Percentiles rank a stretch among this genome's conserved stretches.
These are phyloP conservation scores for Colletotrichum musicola DNA, from an alignment of 2,329 filamentous ascomycete species.

Conservation along the genomic window DNA sequence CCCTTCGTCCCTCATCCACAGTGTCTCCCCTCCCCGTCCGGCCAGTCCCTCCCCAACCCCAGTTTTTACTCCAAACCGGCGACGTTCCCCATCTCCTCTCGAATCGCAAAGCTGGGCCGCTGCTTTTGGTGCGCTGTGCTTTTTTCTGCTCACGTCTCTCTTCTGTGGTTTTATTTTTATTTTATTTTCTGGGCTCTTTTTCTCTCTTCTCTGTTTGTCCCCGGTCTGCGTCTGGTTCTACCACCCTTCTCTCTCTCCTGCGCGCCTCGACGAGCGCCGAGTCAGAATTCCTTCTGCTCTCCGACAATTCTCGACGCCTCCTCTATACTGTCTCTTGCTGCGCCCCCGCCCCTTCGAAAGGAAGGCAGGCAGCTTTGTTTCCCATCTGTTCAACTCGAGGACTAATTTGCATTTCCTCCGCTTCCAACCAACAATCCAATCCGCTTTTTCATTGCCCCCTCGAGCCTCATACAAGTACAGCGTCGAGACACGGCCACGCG, in stretches of 20 bases:
- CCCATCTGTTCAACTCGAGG: background rate
- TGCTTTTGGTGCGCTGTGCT: slow-evolving; percentile 22
- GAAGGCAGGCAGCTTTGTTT: slow-evolving; percentile 1
- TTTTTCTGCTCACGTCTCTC: background rate
- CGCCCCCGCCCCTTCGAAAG: slow-evolving; percentile 1
- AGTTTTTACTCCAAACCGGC: slow-evolving; percentile 38
- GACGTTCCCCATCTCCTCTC: slow-evolving; percentile 37
- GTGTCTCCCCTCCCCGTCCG: slow-evolving; percentile 27
- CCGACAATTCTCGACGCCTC: slow-evolving; percentile 30
- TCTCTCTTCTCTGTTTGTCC: background rate
- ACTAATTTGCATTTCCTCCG: background rate
- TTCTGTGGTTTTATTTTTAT: slow-evolving; percentile 1
- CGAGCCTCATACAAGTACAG: background rate
- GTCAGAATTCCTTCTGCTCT: slow-evolving; percentile 28
- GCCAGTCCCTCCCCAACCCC: slow-evolving; percentile 28
- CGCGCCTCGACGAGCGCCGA: slow-evolving; percentile 18
- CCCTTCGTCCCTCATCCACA: background rate
- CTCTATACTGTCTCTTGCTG: slow-evolving; percentile 11
- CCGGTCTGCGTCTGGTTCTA: background rate
- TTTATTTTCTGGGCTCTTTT: no score
- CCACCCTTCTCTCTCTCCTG: slow-evolving; percentile 20
- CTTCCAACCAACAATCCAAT: slow-evolving; percentile 5
- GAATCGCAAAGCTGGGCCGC: slow-evolving; percentile 36
- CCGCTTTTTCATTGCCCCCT: no score
- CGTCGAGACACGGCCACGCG: slow-evolving; percentile 15